Evolutionary conservation across 2,329 filamentous ascomycete genomes (phyloP).

Genomic region (Chaetomium olivaceum): DNA sequence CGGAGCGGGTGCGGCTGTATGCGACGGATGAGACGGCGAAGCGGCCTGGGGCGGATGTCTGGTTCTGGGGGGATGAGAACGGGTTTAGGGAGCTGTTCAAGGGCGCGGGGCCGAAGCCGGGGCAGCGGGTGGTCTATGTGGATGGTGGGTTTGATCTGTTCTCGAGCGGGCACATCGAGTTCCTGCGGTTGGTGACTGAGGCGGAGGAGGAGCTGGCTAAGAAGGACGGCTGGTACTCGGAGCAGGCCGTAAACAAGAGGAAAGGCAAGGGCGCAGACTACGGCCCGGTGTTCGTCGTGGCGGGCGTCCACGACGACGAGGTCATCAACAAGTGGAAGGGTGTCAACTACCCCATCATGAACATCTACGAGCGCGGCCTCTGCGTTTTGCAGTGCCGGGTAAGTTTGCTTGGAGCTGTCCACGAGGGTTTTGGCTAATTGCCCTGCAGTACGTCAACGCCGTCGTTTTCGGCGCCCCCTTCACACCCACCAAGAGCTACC

Average conservation of each 20-base stretch:
- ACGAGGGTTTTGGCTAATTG: constrained; percentile 25
- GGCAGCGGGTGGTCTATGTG: constrained; percentile 88
- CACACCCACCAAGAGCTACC: constrained; percentile 75
- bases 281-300: constrained; percentile 81
- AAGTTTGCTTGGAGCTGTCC: constrained; percentile 37
- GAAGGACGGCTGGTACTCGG: constrained; percentile 71
- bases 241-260: constrained; percentile 63
- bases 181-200: constrained; percentile 74
- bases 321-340: constrained; percentile 98
- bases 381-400: constrained; percentile 95
- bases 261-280: constrained; percentile 71
- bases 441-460: constrained; percentile 73
- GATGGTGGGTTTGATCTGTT: constrained; percentile 97
- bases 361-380: constrained; percentile 92
- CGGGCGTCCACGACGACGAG: constrained; percentile 89
- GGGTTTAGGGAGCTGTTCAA: constrained; percentile 67
- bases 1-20: constrained; percentile 77
- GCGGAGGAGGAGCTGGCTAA: constrained; percentile 70
- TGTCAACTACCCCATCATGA: constrained; percentile 99
- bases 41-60: constrained; percentile 78
- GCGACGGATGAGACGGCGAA: constrained; percentile 83
- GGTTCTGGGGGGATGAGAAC: constrained; percentile 68
- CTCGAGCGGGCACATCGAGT: constrained; percentile 95
- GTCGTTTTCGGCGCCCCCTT: constrained; percentile 91
- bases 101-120: constrained; percentile 70